Evolutionary conservation across 345 rosid genomes (phyloP).

Genomic region (Euphorbia pulcherrima): DNA sequence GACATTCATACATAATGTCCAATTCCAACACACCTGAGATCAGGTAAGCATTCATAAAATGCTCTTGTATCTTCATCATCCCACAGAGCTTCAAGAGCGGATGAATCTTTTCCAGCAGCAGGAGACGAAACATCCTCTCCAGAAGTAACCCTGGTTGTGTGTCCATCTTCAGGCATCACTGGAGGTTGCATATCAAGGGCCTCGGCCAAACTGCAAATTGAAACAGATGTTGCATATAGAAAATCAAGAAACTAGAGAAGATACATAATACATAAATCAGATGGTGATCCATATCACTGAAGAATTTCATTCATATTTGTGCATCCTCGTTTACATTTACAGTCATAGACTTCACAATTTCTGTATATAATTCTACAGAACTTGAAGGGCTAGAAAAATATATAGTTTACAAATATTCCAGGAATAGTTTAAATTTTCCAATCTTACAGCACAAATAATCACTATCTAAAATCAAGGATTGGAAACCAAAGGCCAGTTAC

Average conservation of each 20-base stretch:
- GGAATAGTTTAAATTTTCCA: neutral
- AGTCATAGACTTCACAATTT: neutral
- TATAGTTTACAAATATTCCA: neutral
- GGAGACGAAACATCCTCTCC: conserved; percentile 76
- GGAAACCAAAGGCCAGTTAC: neutral
- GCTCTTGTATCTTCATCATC: conserved; percentile 96
- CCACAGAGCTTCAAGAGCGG: conserved; percentile 77
- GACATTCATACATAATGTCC: neutral
- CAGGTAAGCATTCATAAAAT: conserved; percentile 91
- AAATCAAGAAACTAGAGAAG: neutral
- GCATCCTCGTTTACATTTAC: neutral
- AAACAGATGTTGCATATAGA: neutral
- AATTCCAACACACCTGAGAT: conserved; percentile 71
- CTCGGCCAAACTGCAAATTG: conserved; percentile 73
- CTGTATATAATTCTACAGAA: neutral
- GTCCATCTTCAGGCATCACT: conserved; percentile 94
- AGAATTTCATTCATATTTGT: neutral
- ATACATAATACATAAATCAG: neutral
- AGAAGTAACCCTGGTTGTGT: conserved; percentile 83
- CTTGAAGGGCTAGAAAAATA: no score
- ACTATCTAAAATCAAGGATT: neutral
- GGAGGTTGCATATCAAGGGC: conserved; percentile 99
- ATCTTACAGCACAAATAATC: neutral
- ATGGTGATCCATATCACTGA: neutral
- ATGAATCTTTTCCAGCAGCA: conserved; percentile 71